Evolutionary conservation across 805 yeast species (phyloP).

Genomic region (Ogataea neopini): DNA sequence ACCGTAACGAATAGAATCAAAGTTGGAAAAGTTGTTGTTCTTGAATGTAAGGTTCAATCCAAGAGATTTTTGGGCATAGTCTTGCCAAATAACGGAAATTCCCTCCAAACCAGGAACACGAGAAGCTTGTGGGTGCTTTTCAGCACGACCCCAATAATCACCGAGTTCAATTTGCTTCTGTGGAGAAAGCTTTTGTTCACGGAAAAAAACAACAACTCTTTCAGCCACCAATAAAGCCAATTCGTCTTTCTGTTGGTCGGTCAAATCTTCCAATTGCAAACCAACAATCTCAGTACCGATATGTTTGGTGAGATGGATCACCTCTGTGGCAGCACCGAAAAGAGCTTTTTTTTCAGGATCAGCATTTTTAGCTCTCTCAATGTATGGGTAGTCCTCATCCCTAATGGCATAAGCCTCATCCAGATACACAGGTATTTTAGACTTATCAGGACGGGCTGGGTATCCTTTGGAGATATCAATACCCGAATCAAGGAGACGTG

Average conservation of each 20-base stretch:
- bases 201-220: constrained; percentile 52
- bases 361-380: constrained; percentile 39
- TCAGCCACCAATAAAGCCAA: constrained; percentile 49
- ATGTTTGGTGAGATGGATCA: constrained; percentile 44
- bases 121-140: constrained; percentile 39
- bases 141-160: constrained; percentile 46
- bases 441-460: constrained; percentile 39
- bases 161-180: constrained; percentile 47
- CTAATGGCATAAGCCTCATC: constrained; percentile 44
- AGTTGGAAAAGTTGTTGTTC: constrained; percentile 24
- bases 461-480: constrained; percentile 42
- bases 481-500: constrained; percentile 37
- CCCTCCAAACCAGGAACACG: constrained; percentile 40
- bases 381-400: constrained; percentile 36
- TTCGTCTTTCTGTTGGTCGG: constrained; percentile 47
- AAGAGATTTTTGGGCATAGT: constrained; percentile 32
- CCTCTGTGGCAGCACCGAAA: constrained; percentile 43
- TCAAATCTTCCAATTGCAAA: constrained; percentile 43
- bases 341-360: constrained; percentile 45
- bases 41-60: constrained; percentile 25
- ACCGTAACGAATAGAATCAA: constrained; percentile 15
- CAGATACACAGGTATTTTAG: constrained; percentile 38
- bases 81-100: constrained; percentile 44
- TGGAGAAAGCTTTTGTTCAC: constrained; percentile 47
- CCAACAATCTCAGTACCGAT: constrained; percentile 54